These are phyloP conservation scores for Metarhizium sp. DNA, from an alignment of 2,329 filamentous ascomycete genomes.

Conservation along the genomic window DNA sequence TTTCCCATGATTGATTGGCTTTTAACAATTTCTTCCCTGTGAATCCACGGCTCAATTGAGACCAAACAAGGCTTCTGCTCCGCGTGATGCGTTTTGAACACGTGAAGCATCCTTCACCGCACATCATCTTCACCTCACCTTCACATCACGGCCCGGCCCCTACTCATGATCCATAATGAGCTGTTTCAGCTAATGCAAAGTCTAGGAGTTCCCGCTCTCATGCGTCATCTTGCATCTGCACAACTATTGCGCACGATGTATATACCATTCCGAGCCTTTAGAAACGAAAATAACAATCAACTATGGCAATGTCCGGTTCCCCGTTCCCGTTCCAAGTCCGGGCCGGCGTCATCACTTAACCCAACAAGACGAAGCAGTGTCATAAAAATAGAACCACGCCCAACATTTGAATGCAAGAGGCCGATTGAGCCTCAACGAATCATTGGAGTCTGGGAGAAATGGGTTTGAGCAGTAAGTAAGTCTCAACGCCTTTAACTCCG, in stretches of 20 bases:
- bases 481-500: constrained; percentile 6
- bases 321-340: not conserved
- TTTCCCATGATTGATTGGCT: too few species aligned
- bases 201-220: not conserved
- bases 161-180: not conserved
- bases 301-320: not conserved
- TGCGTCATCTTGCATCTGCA: not conserved
- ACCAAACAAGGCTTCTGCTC: too few species aligned
- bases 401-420: not conserved
- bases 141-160: not conserved
- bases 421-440: not conserved
- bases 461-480: not conserved
- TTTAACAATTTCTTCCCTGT: too few species aligned
- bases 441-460: not conserved
- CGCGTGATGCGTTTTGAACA: too few species aligned
- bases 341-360: not conserved
- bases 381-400: not conserved
- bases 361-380: not conserved
- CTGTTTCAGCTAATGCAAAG: not conserved
- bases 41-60: too few species aligned
- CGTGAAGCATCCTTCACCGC: not conserved
- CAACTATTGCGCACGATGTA: not conserved
- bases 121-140: not conserved
- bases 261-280: not conserved
- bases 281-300: not conserved